These are phyloP conservation scores for Lactifluus hygrophoroides DNA, from an alignment of 768 basidiomycete genomes.

Conservation along the genomic window DNA sequence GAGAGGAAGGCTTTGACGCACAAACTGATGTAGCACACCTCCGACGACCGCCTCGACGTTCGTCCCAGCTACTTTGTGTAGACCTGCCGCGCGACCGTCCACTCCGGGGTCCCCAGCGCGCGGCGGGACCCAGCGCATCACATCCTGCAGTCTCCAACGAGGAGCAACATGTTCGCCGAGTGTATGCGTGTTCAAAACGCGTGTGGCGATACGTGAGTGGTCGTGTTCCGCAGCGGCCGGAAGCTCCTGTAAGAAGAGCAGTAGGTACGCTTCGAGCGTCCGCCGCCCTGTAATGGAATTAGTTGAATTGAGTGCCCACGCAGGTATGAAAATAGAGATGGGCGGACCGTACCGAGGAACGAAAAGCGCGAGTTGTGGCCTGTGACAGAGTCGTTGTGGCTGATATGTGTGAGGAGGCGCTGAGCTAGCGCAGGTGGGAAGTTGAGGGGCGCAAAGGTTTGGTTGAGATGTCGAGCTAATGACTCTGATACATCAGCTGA, in stretches of 20 bases:
- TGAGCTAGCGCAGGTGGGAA: conserved; percentile 66
- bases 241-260: conserved; percentile 58
- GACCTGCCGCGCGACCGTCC: conserved; percentile 43
- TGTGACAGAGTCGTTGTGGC: conserved; percentile 52
- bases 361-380: conserved; percentile 67
- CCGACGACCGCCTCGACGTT: conserved; percentile 70
- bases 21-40: conserved; percentile 72
- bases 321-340: background rate
- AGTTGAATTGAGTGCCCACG: background rate
- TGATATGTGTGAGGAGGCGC: conserved; percentile 70
- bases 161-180: conserved; percentile 69
- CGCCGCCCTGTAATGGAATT: conserved; percentile 54
- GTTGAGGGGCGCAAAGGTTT: conserved; percentile 53
- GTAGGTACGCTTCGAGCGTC: conserved; percentile 65
- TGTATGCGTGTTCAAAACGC: conserved; percentile 57
- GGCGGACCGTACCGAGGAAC: conserved; percentile 55
- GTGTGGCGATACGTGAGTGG: conserved; percentile 47
- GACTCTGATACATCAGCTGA: background rate
- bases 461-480: conserved; percentile 48
- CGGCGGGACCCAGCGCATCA: conserved; percentile 51
- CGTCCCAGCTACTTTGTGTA: conserved; percentile 73
- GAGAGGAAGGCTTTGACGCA: conserved; percentile 33
- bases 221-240: conserved; percentile 40
- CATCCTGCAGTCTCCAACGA: conserved; percentile 63
- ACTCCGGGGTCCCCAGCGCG: conserved; percentile 23